phyloP scores from a whole-genome alignment of 2,329 filamentous ascomycete genomes.

The Xylariomycetidae sp. region DNA sequence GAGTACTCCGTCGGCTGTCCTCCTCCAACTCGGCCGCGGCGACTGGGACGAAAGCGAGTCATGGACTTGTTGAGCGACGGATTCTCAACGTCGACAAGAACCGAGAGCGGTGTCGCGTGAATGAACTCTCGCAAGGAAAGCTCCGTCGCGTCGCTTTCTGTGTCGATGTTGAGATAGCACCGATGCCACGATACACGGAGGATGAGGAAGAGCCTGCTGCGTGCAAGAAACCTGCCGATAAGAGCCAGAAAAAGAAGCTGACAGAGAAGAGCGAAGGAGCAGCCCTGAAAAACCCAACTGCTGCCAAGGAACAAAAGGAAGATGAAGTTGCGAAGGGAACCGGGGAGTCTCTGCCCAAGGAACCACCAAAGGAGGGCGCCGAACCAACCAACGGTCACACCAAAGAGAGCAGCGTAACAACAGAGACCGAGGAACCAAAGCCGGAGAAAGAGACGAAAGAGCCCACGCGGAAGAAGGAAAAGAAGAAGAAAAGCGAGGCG shows the following conservation, averaged over 20 bases:
- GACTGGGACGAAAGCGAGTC: constrained; percentile 43
- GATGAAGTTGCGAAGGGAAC: constrained; percentile 36
- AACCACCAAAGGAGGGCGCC: constrained; percentile 31
- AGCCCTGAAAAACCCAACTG: constrained; percentile 61
- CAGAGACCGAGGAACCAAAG: no score
- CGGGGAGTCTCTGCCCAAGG: constrained; percentile 33
- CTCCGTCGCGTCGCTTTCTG: constrained; percentile 87
- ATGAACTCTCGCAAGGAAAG: constrained; percentile 74
- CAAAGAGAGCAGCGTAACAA: constrained; percentile 22
- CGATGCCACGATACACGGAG: constrained; percentile 70
- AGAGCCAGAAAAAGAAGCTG: constrained; percentile 56
- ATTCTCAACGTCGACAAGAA: constrained; percentile 80
- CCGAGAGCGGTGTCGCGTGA: constrained; percentile 71
- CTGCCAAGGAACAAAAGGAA: constrained; percentile 53
- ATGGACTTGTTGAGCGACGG: constrained; percentile 71
- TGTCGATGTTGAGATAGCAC: constrained; percentile 94
- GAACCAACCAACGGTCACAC: constrained; percentile 21
- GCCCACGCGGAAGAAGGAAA: constrained; percentile 75
- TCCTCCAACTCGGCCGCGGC: constrained; percentile 52
- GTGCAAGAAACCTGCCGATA: constrained; percentile 44
- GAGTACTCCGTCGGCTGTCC: constrained; percentile 75
- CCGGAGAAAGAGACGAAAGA: constrained; percentile 30
- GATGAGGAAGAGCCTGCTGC: constrained; percentile 54
- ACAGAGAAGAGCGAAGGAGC: constrained; percentile 69
- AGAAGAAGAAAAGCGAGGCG: constrained; percentile 91